Base-by-base conservation (phyloP, 2,329 filamentous ascomycete genomes). In the Verticillium isaacii region DNA sequence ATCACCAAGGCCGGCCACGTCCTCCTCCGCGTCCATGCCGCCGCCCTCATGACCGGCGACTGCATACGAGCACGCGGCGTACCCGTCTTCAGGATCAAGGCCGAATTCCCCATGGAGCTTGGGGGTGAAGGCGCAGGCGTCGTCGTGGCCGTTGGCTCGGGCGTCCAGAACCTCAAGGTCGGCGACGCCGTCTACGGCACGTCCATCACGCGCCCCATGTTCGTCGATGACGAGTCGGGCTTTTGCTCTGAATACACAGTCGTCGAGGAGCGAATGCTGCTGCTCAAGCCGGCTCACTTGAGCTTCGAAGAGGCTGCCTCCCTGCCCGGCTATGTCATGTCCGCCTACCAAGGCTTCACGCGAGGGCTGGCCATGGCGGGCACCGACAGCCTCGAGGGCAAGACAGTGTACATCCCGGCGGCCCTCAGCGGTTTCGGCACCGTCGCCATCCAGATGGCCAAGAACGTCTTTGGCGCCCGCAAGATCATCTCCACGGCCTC, bases 401-500 rank as follows among this genome's bases (percentile, higher is more conserved):
- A 80, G 70, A 83, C 80, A 1, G 80, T 82, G 1, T 82, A 82
- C 62, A 73, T 86, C 7, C 76, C 81, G 0, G 83, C 73, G 2
- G 83, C 77, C 0, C 74, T 86, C 41, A 78, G 82, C 60, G 80
- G 76, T 1, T 79, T 77, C 0, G 82, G 83, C 0, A 72, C 75
- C 2, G 69, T 78, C 32, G 79, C 72, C 0, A 75, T 80, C 32
- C 82, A 85, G 69, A 68, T 85, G 2, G 78, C 82, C 3, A 82
- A 80, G 65, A 80, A 81, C 34, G 74, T 80, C 2, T 84, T 81
- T 57, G 74, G 78, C 0, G 83, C 78, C 1, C 68, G 68, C 0
- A 77, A 73, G 56, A 72, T 85, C 60, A 79, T 86, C 56, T 75
- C 81, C 0, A 84, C 82, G 0, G 80, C 82, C 0, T 85, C 82